phyloP scores from a whole-genome alignment of 1,139 yeast genomes.

The Saccharomyces hybrid region DNA sequence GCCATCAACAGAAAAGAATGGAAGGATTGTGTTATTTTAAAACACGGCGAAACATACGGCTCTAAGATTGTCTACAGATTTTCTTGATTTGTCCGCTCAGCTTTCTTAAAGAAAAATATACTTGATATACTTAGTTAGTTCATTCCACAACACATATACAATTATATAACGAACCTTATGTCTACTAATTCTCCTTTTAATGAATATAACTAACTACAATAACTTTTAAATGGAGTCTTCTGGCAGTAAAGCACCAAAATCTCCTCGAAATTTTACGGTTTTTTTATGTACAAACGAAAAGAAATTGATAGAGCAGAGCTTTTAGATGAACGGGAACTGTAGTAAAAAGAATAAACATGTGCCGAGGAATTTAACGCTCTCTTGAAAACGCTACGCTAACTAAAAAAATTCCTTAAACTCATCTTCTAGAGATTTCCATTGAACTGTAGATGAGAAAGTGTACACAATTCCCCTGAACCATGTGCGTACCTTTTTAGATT shows the following conservation, averaged over 20 bases:
- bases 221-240: not conserved
- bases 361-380: not conserved
- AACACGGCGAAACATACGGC: conserved; percentile 49
- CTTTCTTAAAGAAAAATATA: not conserved
- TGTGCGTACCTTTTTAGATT: not conserved
- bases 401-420: not conserved
- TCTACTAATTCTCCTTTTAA: not conserved
- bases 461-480: not conserved
- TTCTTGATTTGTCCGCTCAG: conserved; percentile 4
- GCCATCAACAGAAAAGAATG: conserved; percentile 46
- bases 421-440: not conserved
- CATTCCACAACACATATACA: not conserved
- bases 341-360: not conserved
- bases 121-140: not conserved
- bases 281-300: not conserved
- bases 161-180: not conserved
- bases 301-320: not conserved
- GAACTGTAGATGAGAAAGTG: not conserved
- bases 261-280: not conserved
- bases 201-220: not conserved
- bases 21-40: conserved; percentile 45
- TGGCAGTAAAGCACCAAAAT: not conserved
- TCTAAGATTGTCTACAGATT: conserved; percentile 38
- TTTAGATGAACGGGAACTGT: not conserved
- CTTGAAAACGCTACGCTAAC: not conserved